Conservation (phyloP, 106 monocot genomes). For the Gastrodia elata region DNA sequence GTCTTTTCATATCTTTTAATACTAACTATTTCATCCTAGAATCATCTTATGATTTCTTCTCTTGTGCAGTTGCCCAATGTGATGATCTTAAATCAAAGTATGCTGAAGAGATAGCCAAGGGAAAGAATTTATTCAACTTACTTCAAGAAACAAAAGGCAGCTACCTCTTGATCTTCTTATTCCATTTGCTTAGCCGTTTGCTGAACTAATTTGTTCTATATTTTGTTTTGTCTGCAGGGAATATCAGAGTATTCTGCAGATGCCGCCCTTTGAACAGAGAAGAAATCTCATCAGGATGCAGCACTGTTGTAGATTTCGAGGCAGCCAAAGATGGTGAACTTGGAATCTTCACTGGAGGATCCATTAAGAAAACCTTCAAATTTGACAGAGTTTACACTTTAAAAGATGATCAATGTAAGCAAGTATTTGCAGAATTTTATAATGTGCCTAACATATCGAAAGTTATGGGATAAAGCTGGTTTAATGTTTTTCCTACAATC, state of each 20-base stretch:
- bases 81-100: conserved; percentile 79
- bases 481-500: not conserved
- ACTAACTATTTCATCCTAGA: not conserved
- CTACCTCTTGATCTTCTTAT: not conserved
- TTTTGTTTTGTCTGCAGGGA: conserved; percentile 36
- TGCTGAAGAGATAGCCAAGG: conserved; percentile 58
- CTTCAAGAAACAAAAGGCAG: conserved; percentile 74
- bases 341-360: conserved; percentile 36
- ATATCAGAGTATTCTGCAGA: conserved; percentile 90
- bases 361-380: conserved; percentile 56
- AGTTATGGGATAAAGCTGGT: not conserved
- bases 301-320: conserved; percentile 57
- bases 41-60: not conserved
- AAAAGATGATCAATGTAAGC: conserved; percentile 63
- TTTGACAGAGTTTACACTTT: conserved; percentile 75
- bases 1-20: not conserved
- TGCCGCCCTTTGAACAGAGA: conserved; percentile 76
- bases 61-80: conserved; percentile 48
- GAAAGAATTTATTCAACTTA: conserved; percentile 65
- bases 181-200: not conserved
- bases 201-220: not conserved
- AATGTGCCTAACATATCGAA: not conserved
- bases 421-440: not conserved
- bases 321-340: conserved; percentile 70
- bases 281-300: conserved; percentile 38